These are phyloP conservation scores for Friedmanniomyces simplex DNA, from an alignment of 495 filamentous ascomycete species.

Conservation along the genomic window DNA sequence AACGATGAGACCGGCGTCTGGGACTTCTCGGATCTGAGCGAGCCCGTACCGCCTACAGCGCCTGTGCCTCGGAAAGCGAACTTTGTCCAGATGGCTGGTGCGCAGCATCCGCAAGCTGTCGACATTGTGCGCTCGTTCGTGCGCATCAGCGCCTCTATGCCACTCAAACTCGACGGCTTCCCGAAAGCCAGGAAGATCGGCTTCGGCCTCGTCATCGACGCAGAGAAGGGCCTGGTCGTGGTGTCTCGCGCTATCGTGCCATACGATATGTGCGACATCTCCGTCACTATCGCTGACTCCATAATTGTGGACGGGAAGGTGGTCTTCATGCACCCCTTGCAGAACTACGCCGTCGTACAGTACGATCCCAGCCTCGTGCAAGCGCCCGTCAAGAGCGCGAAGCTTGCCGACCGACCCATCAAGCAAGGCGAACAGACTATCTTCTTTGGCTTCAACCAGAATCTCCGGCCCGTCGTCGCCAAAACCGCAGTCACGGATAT, in stretches of 20 bases:
- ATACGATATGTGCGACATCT: conserved; percentile 93
- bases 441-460: conserved; percentile 96
- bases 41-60: conserved; percentile 61
- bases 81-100: conserved; percentile 82
- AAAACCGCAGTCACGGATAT: conserved; percentile 95
- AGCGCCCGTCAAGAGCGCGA: conserved; percentile 83
- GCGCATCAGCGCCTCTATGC: conserved; percentile 81
- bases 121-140: conserved; percentile 93
- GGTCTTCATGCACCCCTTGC: conserved; percentile 93
- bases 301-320: conserved; percentile 90
- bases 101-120: conserved; percentile 79
- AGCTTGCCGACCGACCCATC: conserved; percentile 66
- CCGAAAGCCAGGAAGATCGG: conserved; percentile 86
- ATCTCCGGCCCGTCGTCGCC: conserved; percentile 82
- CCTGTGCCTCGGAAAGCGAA: conserved; percentile 67
- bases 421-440: conserved; percentile 85
- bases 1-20: conserved; percentile 87
- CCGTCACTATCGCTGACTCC: conserved; percentile 87
- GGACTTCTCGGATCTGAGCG: conserved; percentile 83
- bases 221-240: conserved; percentile 86
- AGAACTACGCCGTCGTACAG: conserved; percentile 92
- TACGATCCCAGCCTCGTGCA: conserved; percentile 89
- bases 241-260: conserved; percentile 89
- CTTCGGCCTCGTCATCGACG: conserved; percentile 90
- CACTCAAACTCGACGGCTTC: conserved; percentile 91